Evolutionary conservation across 441 rosid species (phyloP), one percentile per base, ranked within the genome.

Genomic region (Heliophila coronopifolia): DNA sequence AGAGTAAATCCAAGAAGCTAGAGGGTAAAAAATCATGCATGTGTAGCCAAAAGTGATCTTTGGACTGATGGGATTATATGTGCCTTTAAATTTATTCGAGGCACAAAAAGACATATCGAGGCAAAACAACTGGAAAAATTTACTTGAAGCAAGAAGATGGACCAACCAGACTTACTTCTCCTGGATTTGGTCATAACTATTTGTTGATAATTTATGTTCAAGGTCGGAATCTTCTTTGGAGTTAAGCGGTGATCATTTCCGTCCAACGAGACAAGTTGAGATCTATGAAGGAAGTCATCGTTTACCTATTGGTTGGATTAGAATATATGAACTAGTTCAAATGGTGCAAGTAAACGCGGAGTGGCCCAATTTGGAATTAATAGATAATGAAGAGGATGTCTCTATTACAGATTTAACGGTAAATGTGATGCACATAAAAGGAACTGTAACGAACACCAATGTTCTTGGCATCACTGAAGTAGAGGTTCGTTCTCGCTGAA

Each of bases 301-400:
- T 96, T 73, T 77, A 1, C 84, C 94, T 41, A 85, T 92, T 61
- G 99, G 99, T 25, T 88, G 99, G 99, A 72, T 67, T 65, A 85
- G 97, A 58, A 77, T 92, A 50, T 72, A 78, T 6, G 83, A 83
- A 54, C 84, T 92, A 46, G 74, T 67, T 28, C 83, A 85, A 57
- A 72, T 53, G 25, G 80, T 78, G 47, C 83, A 88, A 73, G 76
- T 74, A 41, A 85, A 85, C 38, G 77, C 69, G 6, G 79, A 67
- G 50, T 92, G 95, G 97, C 67, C 79, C 16, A 75, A 63, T 30
- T 42, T 74, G 22, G 86, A 79, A 9, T 35, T 75, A 24, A 48
- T 73, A 44, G 83, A 74, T 63, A 76, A 69, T 4, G 91, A 78
- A 67, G 80, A 75, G 22, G 83, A 63, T 54, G 54, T 85, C 12